Percentiles rank a stretch among this genome's conserved stretches.
These are phyloP conservation scores for Pleurotus djamor DNA, from an alignment of 768 basidiomycete genomes.

Conservation along the genomic window DNA sequence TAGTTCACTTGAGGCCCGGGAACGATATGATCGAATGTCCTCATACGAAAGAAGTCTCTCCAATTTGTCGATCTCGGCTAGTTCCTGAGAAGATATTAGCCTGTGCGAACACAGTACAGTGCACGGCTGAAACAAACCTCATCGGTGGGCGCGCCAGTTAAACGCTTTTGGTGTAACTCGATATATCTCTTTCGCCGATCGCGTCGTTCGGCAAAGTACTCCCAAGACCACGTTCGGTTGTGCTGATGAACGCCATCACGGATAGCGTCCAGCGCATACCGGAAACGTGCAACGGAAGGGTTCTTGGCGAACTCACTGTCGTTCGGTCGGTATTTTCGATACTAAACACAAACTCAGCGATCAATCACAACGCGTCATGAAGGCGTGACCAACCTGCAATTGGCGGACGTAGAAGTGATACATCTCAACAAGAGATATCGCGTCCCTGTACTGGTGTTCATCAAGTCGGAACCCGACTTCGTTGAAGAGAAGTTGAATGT, in stretches of 20 bases:
- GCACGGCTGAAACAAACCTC: background rate
- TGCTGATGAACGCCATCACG: constrained; percentile 80
- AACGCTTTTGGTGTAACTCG: constrained; percentile 77
- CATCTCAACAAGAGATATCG: constrained; percentile 91
- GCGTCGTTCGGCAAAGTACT: constrained; percentile 82
- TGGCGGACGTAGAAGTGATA: constrained; percentile 93
- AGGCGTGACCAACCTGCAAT: constrained; percentile 53
- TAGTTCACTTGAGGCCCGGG: constrained; percentile 85
- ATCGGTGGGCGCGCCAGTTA: constrained; percentile 45
- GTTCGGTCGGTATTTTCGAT: constrained; percentile 76
- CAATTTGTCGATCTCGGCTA: constrained; percentile 51
- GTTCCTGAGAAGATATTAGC: constrained; percentile 38
- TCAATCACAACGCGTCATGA: background rate
- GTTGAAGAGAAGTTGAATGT: constrained; percentile 85
- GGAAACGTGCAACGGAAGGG: constrained; percentile 64
- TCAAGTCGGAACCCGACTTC: constrained; percentile 93
- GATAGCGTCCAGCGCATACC: constrained; percentile 81
- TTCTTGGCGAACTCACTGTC: constrained; percentile 59
- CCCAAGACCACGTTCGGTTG: constrained; percentile 88
- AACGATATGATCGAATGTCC: constrained; percentile 96
- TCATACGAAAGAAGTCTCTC: constrained; percentile 89
- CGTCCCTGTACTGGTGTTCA: constrained; percentile 91
- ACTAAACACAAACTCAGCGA: constrained; percentile 42
- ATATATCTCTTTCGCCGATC: constrained; percentile 88
- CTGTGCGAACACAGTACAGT: background rate